A percentile compares a stretch with the other conserved stretches of the same genome.
Evolutionary conservation across 768 basidiomycete genomes (phyloP).

Genomic region (Nidularia sp.): DNA sequence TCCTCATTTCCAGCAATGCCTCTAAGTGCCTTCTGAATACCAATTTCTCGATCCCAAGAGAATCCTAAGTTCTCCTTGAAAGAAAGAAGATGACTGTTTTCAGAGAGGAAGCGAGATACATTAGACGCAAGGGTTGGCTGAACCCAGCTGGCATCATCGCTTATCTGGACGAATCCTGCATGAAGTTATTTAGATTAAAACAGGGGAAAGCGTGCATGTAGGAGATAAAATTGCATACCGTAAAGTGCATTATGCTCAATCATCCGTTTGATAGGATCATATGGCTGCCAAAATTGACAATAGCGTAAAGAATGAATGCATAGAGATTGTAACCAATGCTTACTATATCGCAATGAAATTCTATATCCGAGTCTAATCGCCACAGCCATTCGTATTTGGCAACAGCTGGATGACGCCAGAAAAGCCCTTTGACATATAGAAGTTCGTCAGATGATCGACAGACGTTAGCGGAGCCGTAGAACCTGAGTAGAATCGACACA

Average conservation of each 20-base stretch:
- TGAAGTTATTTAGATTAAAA: background rate
- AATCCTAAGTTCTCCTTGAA: slow-evolving; percentile 18
- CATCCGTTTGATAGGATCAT: slow-evolving; percentile 19
- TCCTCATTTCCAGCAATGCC: slow-evolving; percentile 18
- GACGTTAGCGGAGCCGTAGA: background rate
- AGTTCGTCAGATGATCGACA: background rate
- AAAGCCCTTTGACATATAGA: slow-evolving; percentile 14
- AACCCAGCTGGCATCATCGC: slow-evolving; percentile 19
- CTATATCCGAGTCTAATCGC: slow-evolving; percentile 23
- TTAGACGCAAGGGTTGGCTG: slow-evolving; percentile 22
- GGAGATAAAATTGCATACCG: slow-evolving; percentile 6
- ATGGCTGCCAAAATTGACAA: slow-evolving; percentile 11
- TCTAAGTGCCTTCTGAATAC: slow-evolving; percentile 15
- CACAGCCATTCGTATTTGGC: slow-evolving; percentile 21
- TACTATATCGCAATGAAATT: slow-evolving; percentile 25
- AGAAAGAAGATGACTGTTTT: slow-evolving; percentile 6
- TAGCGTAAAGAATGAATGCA: background rate
- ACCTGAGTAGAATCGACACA: slow-evolving; percentile 25
- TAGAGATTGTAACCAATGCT: slow-evolving; percentile 1
- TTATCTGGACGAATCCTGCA: slow-evolving; percentile 20
- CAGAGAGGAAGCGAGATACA: slow-evolving; percentile 17
- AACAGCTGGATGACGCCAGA: slow-evolving; percentile 22
- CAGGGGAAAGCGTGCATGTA: background rate
- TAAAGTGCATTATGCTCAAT: slow-evolving; percentile 17
- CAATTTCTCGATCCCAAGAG: slow-evolving; percentile 14